Conservation (phyloP, 257 asterid genomes). For the Plantago major region DNA sequence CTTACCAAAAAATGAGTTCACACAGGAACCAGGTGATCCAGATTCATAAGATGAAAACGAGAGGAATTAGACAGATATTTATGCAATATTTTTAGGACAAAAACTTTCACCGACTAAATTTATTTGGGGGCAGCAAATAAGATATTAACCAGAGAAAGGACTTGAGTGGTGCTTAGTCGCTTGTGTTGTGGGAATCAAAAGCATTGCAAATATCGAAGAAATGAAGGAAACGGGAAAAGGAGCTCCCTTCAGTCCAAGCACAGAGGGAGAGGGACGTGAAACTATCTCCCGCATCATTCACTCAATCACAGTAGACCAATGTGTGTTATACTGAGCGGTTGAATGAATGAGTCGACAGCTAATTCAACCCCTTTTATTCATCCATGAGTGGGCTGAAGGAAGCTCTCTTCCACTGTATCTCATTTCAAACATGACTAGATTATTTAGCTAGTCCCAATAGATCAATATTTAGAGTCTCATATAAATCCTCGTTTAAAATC, state of each 20-base stretch:
- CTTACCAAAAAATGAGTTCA: no score
- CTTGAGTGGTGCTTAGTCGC: no score
- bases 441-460: no score
- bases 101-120: background rate
- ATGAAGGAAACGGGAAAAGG: conserved; percentile 54
- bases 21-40: no score
- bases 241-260: conserved; percentile 99
- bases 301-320: conserved; percentile 71
- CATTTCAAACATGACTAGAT: no score
- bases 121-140: no score
- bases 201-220: background rate
- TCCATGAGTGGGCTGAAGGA: conserved; percentile 95
- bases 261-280: conserved; percentile 63
- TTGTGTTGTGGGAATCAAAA: background rate
- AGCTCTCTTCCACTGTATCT: conserved; percentile 68
- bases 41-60: no score
- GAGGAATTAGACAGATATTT: no score
- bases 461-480: no score
- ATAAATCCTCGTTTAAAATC: no score
- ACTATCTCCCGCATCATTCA: conserved; percentile 99
- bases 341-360: conserved; percentile 96
- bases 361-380: conserved; percentile 62
- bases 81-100: no score
- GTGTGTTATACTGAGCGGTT: conserved; percentile 59
- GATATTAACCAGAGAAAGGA: background rate